Conservation (phyloP, 495 filamentous ascomycete genomes). For the Cudoniella acicularis region DNA sequence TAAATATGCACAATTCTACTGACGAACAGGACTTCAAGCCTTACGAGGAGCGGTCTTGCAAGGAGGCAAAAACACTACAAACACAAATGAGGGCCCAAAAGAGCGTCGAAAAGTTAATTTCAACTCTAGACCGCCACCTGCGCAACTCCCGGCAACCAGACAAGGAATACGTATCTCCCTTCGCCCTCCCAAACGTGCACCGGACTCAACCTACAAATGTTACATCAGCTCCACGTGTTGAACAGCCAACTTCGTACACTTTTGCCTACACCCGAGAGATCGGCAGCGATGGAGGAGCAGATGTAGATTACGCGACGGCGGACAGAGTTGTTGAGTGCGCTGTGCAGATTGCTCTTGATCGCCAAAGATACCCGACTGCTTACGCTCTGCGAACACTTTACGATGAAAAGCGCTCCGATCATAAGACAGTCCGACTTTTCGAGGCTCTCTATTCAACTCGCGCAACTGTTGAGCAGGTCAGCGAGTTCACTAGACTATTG, state of each 20-base stretch:
- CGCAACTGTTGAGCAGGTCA: conserved; percentile 37
- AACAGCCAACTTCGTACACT: background rate
- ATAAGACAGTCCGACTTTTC: conserved; percentile 31
- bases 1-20: too few species aligned
- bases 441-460: conserved; percentile 43
- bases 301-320: conserved; percentile 20
- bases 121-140: too few species aligned
- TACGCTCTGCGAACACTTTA: conserved; percentile 51
- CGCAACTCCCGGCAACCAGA: background rate
- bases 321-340: conserved; percentile 39
- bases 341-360: conserved; percentile 44
- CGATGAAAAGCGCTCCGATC: conserved; percentile 41
- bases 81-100: background rate
- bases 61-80: conserved; percentile 47
- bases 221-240: background rate
- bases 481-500: conserved; percentile 40
- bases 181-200: background rate
- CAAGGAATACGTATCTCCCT: too few species aligned
- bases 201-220: background rate
- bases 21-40: conserved; percentile 94
- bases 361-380: conserved; percentile 50
- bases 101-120: background rate
- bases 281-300: conserved; percentile 2
- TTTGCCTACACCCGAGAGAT: background rate
- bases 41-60: conserved; percentile 73